phyloP scores from a whole-genome alignment of 495 filamentous ascomycete genomes.

The Glonium stellatum region DNA sequence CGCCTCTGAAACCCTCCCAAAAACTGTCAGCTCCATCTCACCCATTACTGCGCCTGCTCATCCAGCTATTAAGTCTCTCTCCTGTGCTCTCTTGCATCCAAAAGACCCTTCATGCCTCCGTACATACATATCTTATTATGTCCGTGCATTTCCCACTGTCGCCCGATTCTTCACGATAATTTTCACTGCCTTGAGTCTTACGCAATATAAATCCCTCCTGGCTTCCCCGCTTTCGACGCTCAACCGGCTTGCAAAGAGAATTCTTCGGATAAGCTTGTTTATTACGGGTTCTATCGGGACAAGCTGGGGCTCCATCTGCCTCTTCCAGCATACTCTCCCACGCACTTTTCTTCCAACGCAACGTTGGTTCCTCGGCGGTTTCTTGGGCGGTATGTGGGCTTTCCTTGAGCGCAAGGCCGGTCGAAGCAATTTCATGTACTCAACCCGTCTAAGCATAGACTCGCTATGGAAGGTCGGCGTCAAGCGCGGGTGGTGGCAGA shows the following conservation, averaged over 20 bases:
- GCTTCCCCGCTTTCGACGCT: conserved; percentile 57
- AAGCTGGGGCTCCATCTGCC: conserved; percentile 78
- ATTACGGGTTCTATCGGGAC: conserved; percentile 72
- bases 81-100: conserved; percentile 90
- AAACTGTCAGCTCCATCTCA: conserved; percentile 57
- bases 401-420: conserved; percentile 59
- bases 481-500: conserved; percentile 77
- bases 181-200: conserved; percentile 61
- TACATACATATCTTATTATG: conserved; percentile 75
- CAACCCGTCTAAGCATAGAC: conserved; percentile 65
- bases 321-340: conserved; percentile 74
- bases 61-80: conserved; percentile 70
- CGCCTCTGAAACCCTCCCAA: conserved; percentile 50
- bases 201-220: conserved; percentile 57
- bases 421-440: conserved; percentile 60
- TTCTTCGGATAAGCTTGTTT: conserved; percentile 65
- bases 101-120: conserved; percentile 75
- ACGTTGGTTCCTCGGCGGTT: conserved; percentile 82
- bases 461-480: conserved; percentile 83
- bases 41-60: conserved; percentile 80
- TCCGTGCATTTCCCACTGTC: conserved; percentile 71
- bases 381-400: conserved; percentile 75
- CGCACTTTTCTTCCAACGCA: conserved; percentile 66
- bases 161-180: conserved; percentile 66
- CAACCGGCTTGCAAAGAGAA: conserved; percentile 52